Evolutionary conservation across 768 basidiomycete species (phyloP).

Genomic region (Amanita thiersii): DNA sequence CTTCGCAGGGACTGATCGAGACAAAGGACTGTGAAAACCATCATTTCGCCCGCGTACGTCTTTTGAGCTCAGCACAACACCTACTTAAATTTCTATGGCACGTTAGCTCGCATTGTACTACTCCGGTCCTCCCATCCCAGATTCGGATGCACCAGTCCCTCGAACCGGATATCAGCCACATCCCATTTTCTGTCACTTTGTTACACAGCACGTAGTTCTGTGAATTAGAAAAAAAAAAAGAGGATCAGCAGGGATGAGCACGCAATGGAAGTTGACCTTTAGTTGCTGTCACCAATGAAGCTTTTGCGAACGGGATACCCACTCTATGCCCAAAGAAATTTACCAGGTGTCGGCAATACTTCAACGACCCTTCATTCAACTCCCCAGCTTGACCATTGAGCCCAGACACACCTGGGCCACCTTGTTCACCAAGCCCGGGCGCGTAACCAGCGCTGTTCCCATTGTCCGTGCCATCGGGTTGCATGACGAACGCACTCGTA

Average conservation of each 20-base stretch:
- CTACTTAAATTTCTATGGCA: slow-evolving; percentile 37
- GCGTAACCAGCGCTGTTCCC: slow-evolving; percentile 1
- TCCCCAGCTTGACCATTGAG: slow-evolving; percentile 59
- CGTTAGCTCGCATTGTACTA: slow-evolving; percentile 80
- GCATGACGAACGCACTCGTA: slow-evolving; percentile 67
- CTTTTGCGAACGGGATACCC: slow-evolving; percentile 30
- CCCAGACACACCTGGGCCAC: slow-evolving; percentile 49
- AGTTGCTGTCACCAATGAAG: no score
- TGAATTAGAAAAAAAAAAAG: neutral
- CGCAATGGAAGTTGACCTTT: no score
- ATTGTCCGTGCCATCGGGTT: slow-evolving; percentile 36
- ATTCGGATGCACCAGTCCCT: slow-evolving; percentile 90
- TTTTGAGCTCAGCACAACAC: no score
- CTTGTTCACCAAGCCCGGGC: slow-evolving; percentile 8
- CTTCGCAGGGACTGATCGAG: no score
- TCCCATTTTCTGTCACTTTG: slow-evolving; percentile 68
- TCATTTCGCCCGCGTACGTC: no score
- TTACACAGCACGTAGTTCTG: slow-evolving; percentile 23
- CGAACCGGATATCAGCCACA: slow-evolving; percentile 79
- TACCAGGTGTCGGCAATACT: slow-evolving; percentile 40
- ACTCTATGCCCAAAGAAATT: slow-evolving; percentile 80
- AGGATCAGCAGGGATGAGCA: neutral
- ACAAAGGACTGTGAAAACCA: no score
- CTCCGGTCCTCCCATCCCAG: slow-evolving; percentile 55
- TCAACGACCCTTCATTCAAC: neutral